phyloP scores from a whole-genome alignment of 2,329 filamentous ascomycete species.

The Zasmidium cellare region DNA sequence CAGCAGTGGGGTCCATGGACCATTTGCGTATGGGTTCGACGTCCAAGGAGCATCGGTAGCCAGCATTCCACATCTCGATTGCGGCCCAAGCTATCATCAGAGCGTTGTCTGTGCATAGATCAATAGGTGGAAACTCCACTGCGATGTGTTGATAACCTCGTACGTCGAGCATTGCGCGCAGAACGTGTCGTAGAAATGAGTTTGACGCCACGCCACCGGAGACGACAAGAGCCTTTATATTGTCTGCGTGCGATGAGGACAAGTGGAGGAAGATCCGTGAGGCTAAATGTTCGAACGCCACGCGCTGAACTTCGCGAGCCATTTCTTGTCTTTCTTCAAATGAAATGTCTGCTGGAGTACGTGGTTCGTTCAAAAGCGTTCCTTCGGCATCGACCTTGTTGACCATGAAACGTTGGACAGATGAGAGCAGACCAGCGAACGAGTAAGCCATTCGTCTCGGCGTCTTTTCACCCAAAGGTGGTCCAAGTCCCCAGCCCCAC shows the following conservation, averaged over 20 bases:
- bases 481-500: constrained; percentile 68
- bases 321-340: constrained; percentile 66
- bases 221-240: constrained; percentile 68
- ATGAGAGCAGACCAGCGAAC: constrained; percentile 71
- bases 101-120: constrained; percentile 89
- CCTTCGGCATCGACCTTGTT: constrained; percentile 25
- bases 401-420: constrained; percentile 60
- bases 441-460: constrained; percentile 62
- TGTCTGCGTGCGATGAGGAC: constrained; percentile 6
- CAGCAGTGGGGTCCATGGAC: constrained; percentile 65
- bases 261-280: constrained; percentile 65
- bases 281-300: constrained; percentile 84
- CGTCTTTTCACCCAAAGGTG: constrained; percentile 56
- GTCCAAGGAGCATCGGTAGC: constrained; percentile 65
- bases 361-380: constrained; percentile 32
- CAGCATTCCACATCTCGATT: constrained; percentile 84
- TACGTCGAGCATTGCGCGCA: constrained; percentile 57
- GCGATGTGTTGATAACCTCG: constrained; percentile 63
- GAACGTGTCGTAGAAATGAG: constrained; percentile 69
- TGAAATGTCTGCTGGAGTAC: constrained; percentile 44
- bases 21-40: constrained; percentile 67
- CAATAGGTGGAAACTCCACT: constrained; percentile 72
- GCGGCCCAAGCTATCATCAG: constrained; percentile 97
- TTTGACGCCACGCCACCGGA: constrained; percentile 92
- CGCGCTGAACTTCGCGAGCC: constrained; percentile 72